Conservation (phyloP, 768 basidiomycete species). For the Hortiboletus campestris region DNA sequence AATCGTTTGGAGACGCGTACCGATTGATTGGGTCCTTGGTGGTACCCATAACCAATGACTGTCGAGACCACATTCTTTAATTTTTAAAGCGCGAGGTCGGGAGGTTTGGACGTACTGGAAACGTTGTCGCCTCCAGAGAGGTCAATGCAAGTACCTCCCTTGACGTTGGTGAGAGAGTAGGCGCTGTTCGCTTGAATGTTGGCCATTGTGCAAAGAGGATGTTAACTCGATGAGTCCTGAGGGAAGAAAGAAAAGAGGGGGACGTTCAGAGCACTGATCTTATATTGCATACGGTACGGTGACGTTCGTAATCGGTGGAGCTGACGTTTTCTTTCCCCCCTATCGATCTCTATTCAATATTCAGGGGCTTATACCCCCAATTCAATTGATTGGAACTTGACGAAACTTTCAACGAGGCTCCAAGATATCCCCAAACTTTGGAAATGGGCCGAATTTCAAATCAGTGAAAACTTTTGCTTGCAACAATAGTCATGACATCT, state of each 20-base stretch:
- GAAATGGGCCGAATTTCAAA: too few relatives aligned
- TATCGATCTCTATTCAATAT: background rate
- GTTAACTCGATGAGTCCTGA: background rate
- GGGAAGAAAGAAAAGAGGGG: background rate
- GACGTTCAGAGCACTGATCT: too few relatives aligned
- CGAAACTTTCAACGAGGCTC: too few relatives aligned
- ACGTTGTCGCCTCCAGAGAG: constrained; percentile 51
- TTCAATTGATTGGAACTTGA: too few relatives aligned
- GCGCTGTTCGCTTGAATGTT: constrained; percentile 33
- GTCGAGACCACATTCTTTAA: background rate
- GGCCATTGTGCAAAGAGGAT: constrained; percentile 12
- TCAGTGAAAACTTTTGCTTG: too few relatives aligned
- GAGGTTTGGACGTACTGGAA: constrained; percentile 37
- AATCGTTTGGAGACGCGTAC: constrained; percentile 28
- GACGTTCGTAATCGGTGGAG: background rate
- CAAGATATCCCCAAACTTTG: too few relatives aligned
- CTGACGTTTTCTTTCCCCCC: background rate
- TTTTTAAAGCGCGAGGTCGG: background rate
- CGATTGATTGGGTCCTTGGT: constrained; percentile 49
- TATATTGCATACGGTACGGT: background rate
- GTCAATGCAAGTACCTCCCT: constrained; percentile 52
- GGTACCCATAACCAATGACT: constrained; percentile 50
- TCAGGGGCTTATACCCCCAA: background rate
- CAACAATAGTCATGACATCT: too few relatives aligned
- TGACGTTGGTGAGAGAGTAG: constrained; percentile 51